These are phyloP conservation scores for Xylaria sp. DNA, from an alignment of 2,329 filamentous ascomycete species.

Conservation along the genomic window DNA sequence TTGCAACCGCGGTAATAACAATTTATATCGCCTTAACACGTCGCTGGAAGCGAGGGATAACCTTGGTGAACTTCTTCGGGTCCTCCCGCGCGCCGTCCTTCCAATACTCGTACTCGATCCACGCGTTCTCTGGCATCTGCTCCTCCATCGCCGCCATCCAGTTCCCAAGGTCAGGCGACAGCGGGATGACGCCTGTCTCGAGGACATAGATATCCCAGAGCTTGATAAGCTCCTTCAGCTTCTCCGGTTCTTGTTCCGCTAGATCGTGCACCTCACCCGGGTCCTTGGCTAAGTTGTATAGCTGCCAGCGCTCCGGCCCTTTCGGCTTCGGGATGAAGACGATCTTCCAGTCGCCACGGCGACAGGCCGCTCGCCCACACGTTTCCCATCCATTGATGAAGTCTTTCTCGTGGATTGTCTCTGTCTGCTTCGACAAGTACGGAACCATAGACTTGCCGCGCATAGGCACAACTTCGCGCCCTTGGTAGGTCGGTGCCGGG, in stretches of 20 bases:
- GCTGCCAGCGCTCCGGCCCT: constrained; percentile 61
- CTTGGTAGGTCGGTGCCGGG: constrained; percentile 62
- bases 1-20: background rate
- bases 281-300: constrained; percentile 59
- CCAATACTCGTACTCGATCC: constrained; percentile 76
- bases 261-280: constrained; percentile 59
- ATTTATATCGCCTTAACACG: constrained; percentile 44
- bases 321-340: constrained; percentile 62
- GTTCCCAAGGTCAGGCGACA: constrained; percentile 67
- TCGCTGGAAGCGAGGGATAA: constrained; percentile 47
- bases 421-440: constrained; percentile 44
- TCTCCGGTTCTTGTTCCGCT: constrained; percentile 49
- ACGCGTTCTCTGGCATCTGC: constrained; percentile 73
- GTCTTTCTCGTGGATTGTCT: constrained; percentile 52
- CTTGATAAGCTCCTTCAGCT: constrained; percentile 49
- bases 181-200: constrained; percentile 69
- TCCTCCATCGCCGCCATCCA: constrained; percentile 71
- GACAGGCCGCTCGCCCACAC: constrained; percentile 51
- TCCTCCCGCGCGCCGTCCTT: constrained; percentile 57
- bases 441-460: constrained; percentile 52
- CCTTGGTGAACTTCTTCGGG: constrained; percentile 56
- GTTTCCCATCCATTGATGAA: constrained; percentile 55
- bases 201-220: constrained; percentile 55
- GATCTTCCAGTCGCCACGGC: constrained; percentile 54
- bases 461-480: constrained; percentile 51